These are phyloP conservation scores for Hypericum perforatum DNA, from an alignment of 345 rosid species.

Conservation along the genomic window DNA sequence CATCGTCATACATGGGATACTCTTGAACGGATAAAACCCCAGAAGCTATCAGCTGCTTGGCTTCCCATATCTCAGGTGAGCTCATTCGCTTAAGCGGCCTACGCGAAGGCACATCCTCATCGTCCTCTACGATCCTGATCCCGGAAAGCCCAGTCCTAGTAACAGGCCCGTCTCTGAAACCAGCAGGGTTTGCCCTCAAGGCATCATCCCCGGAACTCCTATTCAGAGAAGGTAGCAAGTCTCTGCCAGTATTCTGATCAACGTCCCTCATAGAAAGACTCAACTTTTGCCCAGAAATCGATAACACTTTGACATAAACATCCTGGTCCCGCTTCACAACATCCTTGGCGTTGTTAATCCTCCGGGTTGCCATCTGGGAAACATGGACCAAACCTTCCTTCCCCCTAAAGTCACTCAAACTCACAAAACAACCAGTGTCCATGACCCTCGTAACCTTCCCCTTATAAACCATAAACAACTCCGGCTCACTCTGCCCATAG, in stretches of 20 bases:
- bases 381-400: conserved; percentile 88
- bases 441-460: conserved; percentile 78
- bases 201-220: conserved; percentile 42
- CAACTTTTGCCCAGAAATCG: conserved; percentile 45
- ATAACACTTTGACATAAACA: conserved; percentile 73
- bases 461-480: conserved; percentile 62
- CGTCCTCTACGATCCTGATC: conserved; percentile 57
- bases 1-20: conserved; percentile 74
- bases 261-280: conserved; percentile 79
- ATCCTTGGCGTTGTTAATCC: conserved; percentile 47
- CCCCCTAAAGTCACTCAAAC: conserved; percentile 62
- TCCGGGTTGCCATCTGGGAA: conserved; percentile 68
- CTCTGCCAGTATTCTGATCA: conserved; percentile 75
- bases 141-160: conserved; percentile 70
- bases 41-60: conserved; percentile 81
- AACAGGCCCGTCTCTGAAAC: conserved; percentile 43
- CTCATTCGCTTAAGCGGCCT: conserved; percentile 83
- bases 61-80: conserved; percentile 84
- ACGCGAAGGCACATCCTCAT: conserved; percentile 35
- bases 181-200: conserved; percentile 43
- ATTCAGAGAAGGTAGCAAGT: conserved; percentile 57
- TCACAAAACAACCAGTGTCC: conserved; percentile 82
- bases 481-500: conserved; percentile 38
- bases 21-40: conserved; percentile 55
- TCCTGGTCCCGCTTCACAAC: conserved; percentile 66